Evolutionary conservation across 2,329 filamentous ascomycete genomes (phyloP), one percentile per base, ranked within the genome.

Genomic region (Colletotrichum magnum): DNA sequence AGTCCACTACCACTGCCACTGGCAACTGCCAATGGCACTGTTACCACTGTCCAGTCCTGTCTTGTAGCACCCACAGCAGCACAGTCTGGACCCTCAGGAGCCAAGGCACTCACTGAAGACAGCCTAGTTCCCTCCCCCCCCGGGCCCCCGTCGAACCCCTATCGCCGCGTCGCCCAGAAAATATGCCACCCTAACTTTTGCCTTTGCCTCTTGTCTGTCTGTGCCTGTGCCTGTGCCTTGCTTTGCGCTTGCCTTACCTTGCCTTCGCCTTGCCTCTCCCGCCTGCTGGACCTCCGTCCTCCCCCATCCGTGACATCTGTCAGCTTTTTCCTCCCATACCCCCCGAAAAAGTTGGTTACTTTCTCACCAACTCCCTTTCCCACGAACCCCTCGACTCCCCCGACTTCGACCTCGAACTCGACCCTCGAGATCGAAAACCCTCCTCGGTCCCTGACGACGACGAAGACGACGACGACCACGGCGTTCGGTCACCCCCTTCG

Each of bases 271-370:
- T 6, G 41, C 41, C 41, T 43, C 36, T 13, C 41, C 41, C 41
- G 41, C 50, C 21, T 52, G 32, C 32, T 36, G 32, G 24, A 32
- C 50, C 50, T 26, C 21, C 24, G 21, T 52, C 50, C 50, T 53
- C 50, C 15, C 61, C 15, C 61, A 59, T 65, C 47, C 36, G 66
- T 66, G 61, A 69, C 66, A 69, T 69, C 66, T 69, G 66, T 69
- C 66, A 69, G 66, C 66, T 51, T 68, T 68, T 50, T 54, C 41
- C 54, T 65, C 41, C 56, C 61, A 59, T 61, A 45, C 61, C 48
- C 61, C 65, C 66, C 13, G 32, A 68, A 65, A 66, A 69, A 62
- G 59, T 69, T 61, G 50, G 43, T 60, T 56, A 24, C n/a, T 60
- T 28, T 47, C 41, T 54, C 50, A 39, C 60, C 65, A 39, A 51